phyloP scores from a whole-genome alignment of 2,329 filamentous ascomycete species.

The Pestalotiopsis fici region DNA sequence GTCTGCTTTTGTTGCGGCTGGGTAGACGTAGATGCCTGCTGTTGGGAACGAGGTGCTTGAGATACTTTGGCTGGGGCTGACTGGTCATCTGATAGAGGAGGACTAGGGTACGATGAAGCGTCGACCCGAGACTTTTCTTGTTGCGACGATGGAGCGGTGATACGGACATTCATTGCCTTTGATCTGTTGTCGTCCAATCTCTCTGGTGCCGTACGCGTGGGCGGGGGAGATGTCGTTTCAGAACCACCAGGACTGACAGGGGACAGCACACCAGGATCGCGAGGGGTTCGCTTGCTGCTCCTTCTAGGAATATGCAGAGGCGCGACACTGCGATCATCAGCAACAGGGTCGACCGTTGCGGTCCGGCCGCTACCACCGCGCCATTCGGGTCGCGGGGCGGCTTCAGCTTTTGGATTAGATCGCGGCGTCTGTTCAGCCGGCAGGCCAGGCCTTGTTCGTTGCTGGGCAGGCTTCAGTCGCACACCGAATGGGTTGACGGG shows the following conservation, averaged over 20 bases:
- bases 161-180: slow-evolving; percentile 32
- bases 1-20: slow-evolving; percentile 18
- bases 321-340: slow-evolving; percentile 57
- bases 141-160: slow-evolving; percentile 34
- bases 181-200: slow-evolving; percentile 8
- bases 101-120: slow-evolving; percentile 34
- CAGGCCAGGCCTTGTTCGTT: slow-evolving; percentile 25
- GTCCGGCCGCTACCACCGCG: slow-evolving; percentile 72
- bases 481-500: slow-evolving; percentile 38
- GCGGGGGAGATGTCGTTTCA: slow-evolving; percentile 32
- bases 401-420: slow-evolving; percentile 22
- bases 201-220: slow-evolving; percentile 3
- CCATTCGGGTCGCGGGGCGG: slow-evolving; percentile 60
- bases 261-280: slow-evolving; percentile 25
- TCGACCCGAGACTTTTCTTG: neutral
- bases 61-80: slow-evolving; percentile 13
- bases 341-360: slow-evolving; percentile 63
- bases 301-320: slow-evolving; percentile 59
- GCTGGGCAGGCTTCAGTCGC: slow-evolving; percentile 32
- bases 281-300: slow-evolving; percentile 42
- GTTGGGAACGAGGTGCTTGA: slow-evolving; percentile 6
- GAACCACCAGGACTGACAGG: slow-evolving; percentile 31
- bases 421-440: neutral
- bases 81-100: slow-evolving; percentile 35
- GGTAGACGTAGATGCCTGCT: slow-evolving; percentile 12